Evolutionary conservation across 305 asterid genomes (phyloP).

Genomic region (Solanum hybrid): DNA sequence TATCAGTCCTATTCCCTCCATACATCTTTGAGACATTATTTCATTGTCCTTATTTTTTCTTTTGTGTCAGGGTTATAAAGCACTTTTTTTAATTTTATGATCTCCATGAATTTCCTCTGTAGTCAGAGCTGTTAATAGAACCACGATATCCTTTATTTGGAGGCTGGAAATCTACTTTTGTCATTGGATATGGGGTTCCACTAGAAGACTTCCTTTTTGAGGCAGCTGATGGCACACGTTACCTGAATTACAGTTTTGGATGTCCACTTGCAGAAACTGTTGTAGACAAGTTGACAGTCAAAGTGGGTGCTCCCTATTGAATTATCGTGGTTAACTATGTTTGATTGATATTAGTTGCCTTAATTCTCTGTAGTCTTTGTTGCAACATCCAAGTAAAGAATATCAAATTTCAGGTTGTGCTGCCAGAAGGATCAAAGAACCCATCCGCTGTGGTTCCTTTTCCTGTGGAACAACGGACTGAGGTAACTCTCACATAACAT

Average conservation of each 20-base stretch:
- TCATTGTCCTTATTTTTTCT: neutral
- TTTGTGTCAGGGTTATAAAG: neutral
- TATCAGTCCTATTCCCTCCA: slow-evolving; percentile 16
- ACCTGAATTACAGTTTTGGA: slow-evolving; percentile 84
- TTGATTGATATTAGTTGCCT: neutral
- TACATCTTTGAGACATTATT: neutral
- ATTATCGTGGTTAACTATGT: slow-evolving; percentile 12
- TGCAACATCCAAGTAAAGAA: neutral
- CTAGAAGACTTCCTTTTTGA: slow-evolving; percentile 84
- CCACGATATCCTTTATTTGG: slow-evolving; percentile 97
- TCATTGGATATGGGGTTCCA: slow-evolving; percentile 86
- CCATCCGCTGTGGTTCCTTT: slow-evolving; percentile 65
- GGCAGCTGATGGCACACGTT: slow-evolving; percentile 69
- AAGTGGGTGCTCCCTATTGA: slow-evolving; percentile 33
- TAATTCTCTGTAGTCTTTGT: neutral
- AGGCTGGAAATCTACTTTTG: slow-evolving; percentile 94
- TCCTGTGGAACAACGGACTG: slow-evolving; percentile 51
- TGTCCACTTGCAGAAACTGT: slow-evolving; percentile 78
- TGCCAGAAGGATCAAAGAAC: slow-evolving; percentile 89
- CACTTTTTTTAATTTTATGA: neutral
- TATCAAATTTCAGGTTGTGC: slow-evolving; percentile 58
- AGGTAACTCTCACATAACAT: slow-evolving; percentile 38
- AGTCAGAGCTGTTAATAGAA: slow-evolving; percentile 87
- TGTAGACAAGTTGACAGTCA: slow-evolving; percentile 76
- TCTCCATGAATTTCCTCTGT: slow-evolving; percentile 21